Evolutionary conservation across 75 land plant genomes (phyloP).

Genomic region (Picea glauca): DNA sequence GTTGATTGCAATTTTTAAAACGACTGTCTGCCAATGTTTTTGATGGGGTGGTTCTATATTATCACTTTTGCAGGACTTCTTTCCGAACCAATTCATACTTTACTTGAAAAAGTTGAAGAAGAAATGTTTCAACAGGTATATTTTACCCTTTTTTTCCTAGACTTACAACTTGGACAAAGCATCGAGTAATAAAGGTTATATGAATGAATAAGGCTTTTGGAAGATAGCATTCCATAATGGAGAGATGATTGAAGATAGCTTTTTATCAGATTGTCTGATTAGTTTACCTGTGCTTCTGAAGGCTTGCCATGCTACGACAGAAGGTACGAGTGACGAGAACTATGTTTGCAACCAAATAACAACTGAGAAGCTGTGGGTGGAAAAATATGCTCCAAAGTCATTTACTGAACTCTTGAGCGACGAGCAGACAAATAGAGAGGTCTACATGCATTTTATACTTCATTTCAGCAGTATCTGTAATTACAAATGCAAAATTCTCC

Average conservation of each 20-base stretch:
- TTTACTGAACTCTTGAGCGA: conserved; percentile 98
- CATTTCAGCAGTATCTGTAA: not conserved
- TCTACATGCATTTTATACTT: conserved; percentile 15
- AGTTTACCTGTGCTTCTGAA: conserved; percentile 15
- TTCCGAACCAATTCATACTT: conserved; percentile 46
- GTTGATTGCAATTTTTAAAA: not conserved
- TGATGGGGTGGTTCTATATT: not conserved
- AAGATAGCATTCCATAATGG: not conserved
- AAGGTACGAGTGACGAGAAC: conserved; percentile 13
- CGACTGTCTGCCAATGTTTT: too few relatives aligned
- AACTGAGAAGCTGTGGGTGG: conserved; percentile 92
- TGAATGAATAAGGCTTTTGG: not conserved
- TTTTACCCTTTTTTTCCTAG: not conserved
- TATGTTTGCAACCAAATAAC: conserved; percentile 11
- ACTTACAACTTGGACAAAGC: not conserved
- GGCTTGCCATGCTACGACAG: conserved; percentile 52
- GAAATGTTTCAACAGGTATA: conserved; percentile 69
- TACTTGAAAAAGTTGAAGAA: conserved; percentile 63
- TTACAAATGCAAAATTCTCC: not conserved
- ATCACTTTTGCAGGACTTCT: conserved; percentile 47
- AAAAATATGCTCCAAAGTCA: conserved; percentile 93
- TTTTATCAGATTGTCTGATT: not conserved
- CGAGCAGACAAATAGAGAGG: conserved; percentile 99
- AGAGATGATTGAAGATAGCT: not conserved
- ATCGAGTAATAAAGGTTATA: not conserved